phyloP scores from a whole-genome alignment of 2,329 filamentous ascomycete species.

The Aspergillus hortae region DNA sequence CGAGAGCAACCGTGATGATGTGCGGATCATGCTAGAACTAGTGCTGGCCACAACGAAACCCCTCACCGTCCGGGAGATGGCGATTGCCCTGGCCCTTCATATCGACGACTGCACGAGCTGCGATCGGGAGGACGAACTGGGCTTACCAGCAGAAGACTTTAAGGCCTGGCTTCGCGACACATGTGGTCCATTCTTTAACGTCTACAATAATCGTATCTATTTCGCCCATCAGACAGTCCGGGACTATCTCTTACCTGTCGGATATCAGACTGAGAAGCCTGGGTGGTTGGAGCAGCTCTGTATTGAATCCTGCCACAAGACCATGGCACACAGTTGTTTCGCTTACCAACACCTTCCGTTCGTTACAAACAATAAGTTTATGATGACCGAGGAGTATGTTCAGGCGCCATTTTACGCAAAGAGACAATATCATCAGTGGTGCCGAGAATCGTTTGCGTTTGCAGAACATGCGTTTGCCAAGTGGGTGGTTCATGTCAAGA shows the following conservation, averaged over 20 bases:
- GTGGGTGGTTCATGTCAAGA: not conserved
- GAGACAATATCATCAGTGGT: not conserved
- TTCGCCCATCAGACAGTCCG: slow-evolving; percentile 1
- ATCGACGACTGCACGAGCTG: not conserved
- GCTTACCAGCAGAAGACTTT: not conserved
- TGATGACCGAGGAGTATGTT: not conserved
- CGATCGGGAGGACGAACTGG: not conserved
- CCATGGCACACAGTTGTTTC: slow-evolving; percentile 1
- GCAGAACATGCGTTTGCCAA: slow-evolving; percentile 1
- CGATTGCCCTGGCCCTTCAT: slow-evolving; percentile 1
- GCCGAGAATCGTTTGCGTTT: not conserved
- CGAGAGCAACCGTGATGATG: slow-evolving; percentile 1
- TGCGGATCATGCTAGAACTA: slow-evolving; percentile 1
- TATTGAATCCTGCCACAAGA: not conserved
- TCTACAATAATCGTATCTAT: slow-evolving; percentile 1
- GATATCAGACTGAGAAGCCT: not conserved
- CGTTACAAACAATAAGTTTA: not conserved
- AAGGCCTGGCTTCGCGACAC: not conserved
- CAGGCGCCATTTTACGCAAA: not conserved
- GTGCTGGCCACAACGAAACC: not conserved
- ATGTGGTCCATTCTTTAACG: not conserved
- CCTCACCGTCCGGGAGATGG: not conserved
- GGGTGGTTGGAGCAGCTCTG: not conserved
- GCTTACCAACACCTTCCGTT: not conserved
- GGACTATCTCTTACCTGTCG: not conserved